Evolutionary conservation across 371 early-diverging fungal genomes (phyloP).

Genomic region (Mortierella sp.): DNA sequence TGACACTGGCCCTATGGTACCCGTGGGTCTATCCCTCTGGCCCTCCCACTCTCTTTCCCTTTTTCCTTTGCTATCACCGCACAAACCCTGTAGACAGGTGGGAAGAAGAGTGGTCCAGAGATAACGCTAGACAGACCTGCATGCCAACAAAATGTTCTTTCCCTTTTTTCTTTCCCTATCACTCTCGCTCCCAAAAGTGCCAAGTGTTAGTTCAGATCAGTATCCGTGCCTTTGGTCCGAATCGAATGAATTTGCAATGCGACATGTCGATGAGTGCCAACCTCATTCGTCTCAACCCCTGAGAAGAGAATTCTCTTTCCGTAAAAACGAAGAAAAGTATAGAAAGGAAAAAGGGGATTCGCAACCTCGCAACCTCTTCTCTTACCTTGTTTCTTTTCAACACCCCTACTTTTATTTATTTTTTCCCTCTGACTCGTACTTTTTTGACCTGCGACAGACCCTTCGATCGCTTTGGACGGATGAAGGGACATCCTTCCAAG

Average conservation of each 20-base stretch:
- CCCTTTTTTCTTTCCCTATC: not conserved
- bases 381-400: not conserved
- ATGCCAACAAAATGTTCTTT: not conserved
- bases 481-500: not conserved
- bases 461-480: not conserved
- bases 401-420: not conserved
- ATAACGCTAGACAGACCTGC: not conserved
- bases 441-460: not conserved
- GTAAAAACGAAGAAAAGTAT: not conserved
- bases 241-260: not conserved
- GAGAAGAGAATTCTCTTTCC: not conserved
- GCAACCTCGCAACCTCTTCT: too few species aligned
- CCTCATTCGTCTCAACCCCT: not conserved
- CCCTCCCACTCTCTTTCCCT: too few species aligned
- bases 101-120: not conserved
- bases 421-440: not conserved
- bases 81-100: too few species aligned
- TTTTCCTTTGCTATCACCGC: too few species aligned
- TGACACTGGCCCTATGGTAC: too few species aligned
- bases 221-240: slow-evolving; percentile 24
- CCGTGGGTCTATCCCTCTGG: too few species aligned
- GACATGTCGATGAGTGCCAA: not conserved
- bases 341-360: not conserved
- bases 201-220: slow-evolving; percentile 56
- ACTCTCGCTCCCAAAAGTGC: slow-evolving; percentile 16